Conservation (phyloP, 768 basidiomycete genomes). For the Mycena galopus region DNA sequence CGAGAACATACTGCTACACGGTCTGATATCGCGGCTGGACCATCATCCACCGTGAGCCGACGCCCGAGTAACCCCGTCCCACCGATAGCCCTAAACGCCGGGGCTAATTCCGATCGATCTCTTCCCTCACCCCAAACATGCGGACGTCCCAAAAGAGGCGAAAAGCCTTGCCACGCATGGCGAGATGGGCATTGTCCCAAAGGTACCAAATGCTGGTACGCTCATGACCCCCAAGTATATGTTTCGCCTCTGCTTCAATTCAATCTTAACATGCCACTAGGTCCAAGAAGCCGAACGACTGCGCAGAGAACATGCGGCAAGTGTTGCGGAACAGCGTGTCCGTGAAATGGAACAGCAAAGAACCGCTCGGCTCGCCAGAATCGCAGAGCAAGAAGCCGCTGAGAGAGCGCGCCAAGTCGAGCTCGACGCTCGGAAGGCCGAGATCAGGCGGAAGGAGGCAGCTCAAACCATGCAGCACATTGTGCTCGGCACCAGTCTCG, state of each 20-base stretch:
- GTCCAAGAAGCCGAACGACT: slow-evolving; percentile 32
- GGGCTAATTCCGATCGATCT: neutral
- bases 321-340: slow-evolving; percentile 13
- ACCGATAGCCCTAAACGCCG: neutral
- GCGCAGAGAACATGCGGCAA: slow-evolving; percentile 31
- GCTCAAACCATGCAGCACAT: slow-evolving; percentile 55
- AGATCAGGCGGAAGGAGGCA: slow-evolving; percentile 54
- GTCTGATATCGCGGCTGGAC: neutral
- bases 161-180: slow-evolving; percentile 44
- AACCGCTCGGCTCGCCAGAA: slow-evolving; percentile 18
- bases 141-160: slow-evolving; percentile 23
- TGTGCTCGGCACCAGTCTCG: slow-evolving; percentile 62
- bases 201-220: slow-evolving; percentile 51
- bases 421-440: slow-evolving; percentile 36
- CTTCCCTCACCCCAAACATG: slow-evolving; percentile 2
- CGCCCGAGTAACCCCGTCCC: neutral
- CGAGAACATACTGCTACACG: neutral
- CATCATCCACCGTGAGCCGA: neutral
- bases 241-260: neutral
- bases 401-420: slow-evolving; percentile 37
- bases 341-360: slow-evolving; percentile 26
- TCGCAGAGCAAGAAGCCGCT: slow-evolving; percentile 37
- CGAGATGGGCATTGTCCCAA: slow-evolving; percentile 52
- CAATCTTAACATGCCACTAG: neutral
- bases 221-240: slow-evolving; percentile 51